A percentile compares a stretch with the other conserved stretches of the same genome.
These are phyloP conservation scores for Ceratobasidium sp. DNA, from an alignment of 1,284 basidiomycete species.

Conservation along the genomic window DNA sequence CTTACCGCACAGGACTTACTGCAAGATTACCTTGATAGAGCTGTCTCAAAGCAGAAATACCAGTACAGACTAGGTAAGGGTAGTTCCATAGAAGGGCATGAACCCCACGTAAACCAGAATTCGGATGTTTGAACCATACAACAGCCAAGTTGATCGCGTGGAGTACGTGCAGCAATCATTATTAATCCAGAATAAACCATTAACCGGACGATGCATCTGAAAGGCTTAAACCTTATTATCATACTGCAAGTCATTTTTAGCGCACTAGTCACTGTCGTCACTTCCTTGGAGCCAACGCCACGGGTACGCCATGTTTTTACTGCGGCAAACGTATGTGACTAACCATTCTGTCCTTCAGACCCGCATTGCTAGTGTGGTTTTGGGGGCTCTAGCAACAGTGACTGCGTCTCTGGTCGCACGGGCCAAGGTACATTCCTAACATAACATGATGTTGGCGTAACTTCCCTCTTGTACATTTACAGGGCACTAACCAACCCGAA, in stretches of 20 bases:
- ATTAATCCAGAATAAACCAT: neutral
- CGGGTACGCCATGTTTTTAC: neutral
- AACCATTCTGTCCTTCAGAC: neutral
- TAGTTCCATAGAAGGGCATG: neutral
- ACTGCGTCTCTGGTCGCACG: conserved; percentile 30
- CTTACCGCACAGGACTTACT: conserved; percentile 13
- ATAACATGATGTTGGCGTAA: neutral
- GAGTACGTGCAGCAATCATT: neutral
- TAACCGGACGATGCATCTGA: neutral
- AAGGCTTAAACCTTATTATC: conserved; percentile 32
- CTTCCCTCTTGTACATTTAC: neutral
- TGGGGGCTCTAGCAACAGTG: conserved; percentile 25
- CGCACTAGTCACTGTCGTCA: conserved; percentile 24
- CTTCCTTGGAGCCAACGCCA: conserved; percentile 24
- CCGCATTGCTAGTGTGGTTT: conserved; percentile 4
- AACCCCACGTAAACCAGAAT: too few relatives aligned
- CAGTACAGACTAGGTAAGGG: conserved; percentile 28
- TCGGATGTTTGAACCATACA: neutral
- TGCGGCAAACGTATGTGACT: neutral
- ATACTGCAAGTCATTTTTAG: conserved; percentile 27
- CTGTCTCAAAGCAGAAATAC: conserved; percentile 27
- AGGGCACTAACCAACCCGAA: conserved; percentile 43
- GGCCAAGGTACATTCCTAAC: conserved; percentile 22
- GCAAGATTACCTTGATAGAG: conserved; percentile 24
- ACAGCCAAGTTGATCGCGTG: conserved; percentile 29